phyloP scores from a whole-genome alignment of 768 basidiomycete species.

The Lactarius deliciosus region DNA sequence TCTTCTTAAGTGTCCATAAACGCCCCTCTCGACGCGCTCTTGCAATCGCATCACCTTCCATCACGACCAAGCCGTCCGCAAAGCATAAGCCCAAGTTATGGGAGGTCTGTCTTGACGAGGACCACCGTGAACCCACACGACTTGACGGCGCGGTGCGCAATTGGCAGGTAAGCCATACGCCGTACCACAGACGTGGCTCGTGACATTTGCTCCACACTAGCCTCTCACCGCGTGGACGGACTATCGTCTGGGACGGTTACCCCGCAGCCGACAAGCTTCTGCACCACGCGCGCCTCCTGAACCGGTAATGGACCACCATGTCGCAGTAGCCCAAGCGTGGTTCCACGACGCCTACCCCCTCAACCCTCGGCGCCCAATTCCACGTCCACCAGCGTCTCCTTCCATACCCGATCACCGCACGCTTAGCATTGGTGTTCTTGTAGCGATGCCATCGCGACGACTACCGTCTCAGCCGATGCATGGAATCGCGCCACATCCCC shows the following conservation, averaged over 20 bases:
- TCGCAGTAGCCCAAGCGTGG: slow-evolving; percentile 16
- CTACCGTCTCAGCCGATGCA: background rate
- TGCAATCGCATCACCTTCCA: background rate
- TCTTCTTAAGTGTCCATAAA: slow-evolving; percentile 1
- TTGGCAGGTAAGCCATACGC: slow-evolving; percentile 18
- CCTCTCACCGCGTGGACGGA: slow-evolving; percentile 26
- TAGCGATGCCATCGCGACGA: slow-evolving; percentile 24
- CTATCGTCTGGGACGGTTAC: background rate
- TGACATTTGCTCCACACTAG: slow-evolving; percentile 3
- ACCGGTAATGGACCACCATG: background rate
- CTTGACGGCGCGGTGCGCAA: background rate
- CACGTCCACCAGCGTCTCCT: background rate
- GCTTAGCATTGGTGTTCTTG: slow-evolving; percentile 24
- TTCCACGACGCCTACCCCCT: background rate
- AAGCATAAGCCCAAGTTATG: slow-evolving; percentile 16
- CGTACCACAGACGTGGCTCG: background rate
- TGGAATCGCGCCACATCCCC: background rate
- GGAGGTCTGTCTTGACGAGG: slow-evolving; percentile 19
- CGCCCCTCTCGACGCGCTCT: background rate
- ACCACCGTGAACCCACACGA: background rate
- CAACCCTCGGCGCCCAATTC: background rate
- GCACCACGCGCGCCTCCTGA: background rate
- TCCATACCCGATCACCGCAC: background rate
- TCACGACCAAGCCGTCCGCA: background rate
- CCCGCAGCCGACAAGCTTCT: background rate